Evolutionary conservation across 371 early-diverging fungal species (phyloP), one percentile per base, ranked within the genome.

Genomic region (Apophysomyces ossiformis): DNA sequence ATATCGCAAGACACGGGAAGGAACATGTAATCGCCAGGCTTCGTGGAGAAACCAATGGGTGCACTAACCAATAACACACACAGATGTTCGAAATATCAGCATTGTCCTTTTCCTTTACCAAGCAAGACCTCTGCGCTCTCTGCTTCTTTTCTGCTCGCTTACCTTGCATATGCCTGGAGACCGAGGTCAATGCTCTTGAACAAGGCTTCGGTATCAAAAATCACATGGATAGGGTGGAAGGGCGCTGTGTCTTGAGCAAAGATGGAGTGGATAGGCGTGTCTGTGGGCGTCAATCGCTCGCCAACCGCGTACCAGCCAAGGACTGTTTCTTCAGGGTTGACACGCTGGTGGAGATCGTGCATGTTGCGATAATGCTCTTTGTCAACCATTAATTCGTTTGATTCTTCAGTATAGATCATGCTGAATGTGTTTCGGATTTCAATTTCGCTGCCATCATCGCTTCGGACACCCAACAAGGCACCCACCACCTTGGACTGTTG

Each of bases 221-320:
- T 87, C 65, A 97, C 81, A 69, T 93, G 94, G 56, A 97, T 90
- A 54, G 96, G 93, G 57, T 84, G 84, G 79, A 89, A 89, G 16
- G 92, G 90, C n/a, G 86, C 85, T 13, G 88, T 89, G 74, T 95
- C 95, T 70, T 85, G 87, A 37, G 90, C 83, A 71, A 95, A 96
- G 77, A 92, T 90, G 69, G 95, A 90, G 75, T 97, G 96, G 66
- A 95, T 87, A 64, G 92, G 85, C 50, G 95, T 90, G 16, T 89
- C 88, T 74, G 92, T 87, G 69, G 90, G 88, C 74, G 90, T 87
- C 72, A 95, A 76, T 60, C 77, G 67, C 38, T 79, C 74, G 36
- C 92, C 93, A 41, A 92, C 89, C 18, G 96, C 89, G 67, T 97
- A 90, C 98, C 98, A 97, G 64, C 98, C 98, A 56, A 97, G 89